Base-by-base conservation (phyloP, 805 yeast species). In the Lipomyces yamanashiensis region DNA sequence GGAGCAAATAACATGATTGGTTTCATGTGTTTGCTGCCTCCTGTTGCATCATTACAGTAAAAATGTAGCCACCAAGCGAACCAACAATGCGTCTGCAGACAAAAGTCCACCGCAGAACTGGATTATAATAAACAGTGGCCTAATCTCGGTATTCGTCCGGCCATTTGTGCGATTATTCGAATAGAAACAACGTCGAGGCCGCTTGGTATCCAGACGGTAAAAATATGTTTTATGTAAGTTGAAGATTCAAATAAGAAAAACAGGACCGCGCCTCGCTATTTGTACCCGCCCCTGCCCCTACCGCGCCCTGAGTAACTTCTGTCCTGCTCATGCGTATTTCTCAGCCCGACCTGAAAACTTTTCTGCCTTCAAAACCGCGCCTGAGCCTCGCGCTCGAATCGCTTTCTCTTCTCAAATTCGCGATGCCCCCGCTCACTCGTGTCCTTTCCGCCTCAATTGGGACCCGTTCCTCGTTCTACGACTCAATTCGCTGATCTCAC, bases 151-250 rank as follows among this genome's bases (percentile, higher is more conserved):
- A 64, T 66, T 28, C 69, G 67, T 66, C 69, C 58, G 58, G 69
- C 69, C 69, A 66, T 66, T 66, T 63, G 60, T 63, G 69, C 69
- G 41, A 37, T 34, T n/a, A 19, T 61, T 54, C 67, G 63, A 65
- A 62, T 53, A 40, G 67, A 56, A 41, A 23, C 17, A 52, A 17
- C 7, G 40, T 58, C 66, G 67, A 62, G 54, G 45, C 50, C 64
- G 64, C 67, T 59, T 62, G 69, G 67, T 64, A 66, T 64, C 69
- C 69, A 56, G 69, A 66, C 67, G 67, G 64, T 58, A 13, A 43
- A 41, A 49, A 55, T 60, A 50, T 59, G 56, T 55, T 62, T 28
- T 44, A 63, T 59, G 67, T 63, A 60, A 59, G 61, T 58, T 41
- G 43, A 50, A 12, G 53, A 55, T 41, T 41, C 36, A 40, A 47